Evolutionary conservation across 768 basidiomycete genomes (phyloP), one percentile per base, ranked within the genome.

Genomic region (Mycena sanguinolenta): DNA sequence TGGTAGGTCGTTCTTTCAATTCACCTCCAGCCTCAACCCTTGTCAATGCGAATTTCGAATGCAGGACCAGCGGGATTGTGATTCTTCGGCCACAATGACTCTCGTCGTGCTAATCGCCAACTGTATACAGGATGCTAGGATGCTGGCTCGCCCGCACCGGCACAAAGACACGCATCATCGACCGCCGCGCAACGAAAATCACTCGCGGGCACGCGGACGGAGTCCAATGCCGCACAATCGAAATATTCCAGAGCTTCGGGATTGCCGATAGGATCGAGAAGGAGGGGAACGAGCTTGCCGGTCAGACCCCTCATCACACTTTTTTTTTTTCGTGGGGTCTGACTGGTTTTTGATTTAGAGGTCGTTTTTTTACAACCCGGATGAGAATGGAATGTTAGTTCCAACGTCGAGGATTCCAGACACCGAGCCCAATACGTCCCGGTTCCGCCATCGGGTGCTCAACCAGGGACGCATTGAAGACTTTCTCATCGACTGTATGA

Each of bases 141-240:
- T 73, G 72, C 67, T 74, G 82, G 32, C 81, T 89, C 21, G 82
- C 81, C 13, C 76, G 74, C 27, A 85, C 84, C 5, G 86, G 88
- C 9, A 76, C 81, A 19, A 79, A 84, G 58, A 81, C 87, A 21
- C 82, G 85, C 39, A 82, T 89, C 58, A 78, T 89, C 9, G 88
- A 89, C 65, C 80, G 84, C 68, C 81, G 85, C 1, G 57, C 61
- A 0, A 23, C 14, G n/a, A 74, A 74, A 25, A 71, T 74, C 25
- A 65, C 79, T 5, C 84, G 84, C 0, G 88, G 88, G 25, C 88
- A 88, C 63, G 88, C 88, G 0, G 88, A 89, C 63, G 88, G 88
- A 27, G 86, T 88, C 50, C 86, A 88, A 60, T 85, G 88, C 8
- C 84, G 88, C 19, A 88, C 87, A 3, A 83, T 87, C 46, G 88